phyloP scores from a whole-genome alignment of 371 early-diverging fungal genomes.

The Apophysomyces trapeziformis region DNA sequence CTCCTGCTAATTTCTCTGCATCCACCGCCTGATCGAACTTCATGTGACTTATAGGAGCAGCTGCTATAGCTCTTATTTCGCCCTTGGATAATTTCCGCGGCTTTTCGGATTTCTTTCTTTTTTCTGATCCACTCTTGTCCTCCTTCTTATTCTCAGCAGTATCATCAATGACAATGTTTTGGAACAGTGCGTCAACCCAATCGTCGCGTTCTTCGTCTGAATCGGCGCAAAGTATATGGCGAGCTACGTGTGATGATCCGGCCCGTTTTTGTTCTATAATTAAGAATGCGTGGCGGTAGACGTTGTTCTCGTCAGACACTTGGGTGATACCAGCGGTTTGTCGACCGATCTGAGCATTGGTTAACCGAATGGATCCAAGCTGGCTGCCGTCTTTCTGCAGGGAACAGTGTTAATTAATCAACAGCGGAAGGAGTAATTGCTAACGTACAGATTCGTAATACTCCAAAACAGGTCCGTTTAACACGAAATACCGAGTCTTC shows the following conservation, averaged over 20 bases:
- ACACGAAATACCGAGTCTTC: slow-evolving; percentile 84
- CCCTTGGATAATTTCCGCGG: slow-evolving; percentile 47
- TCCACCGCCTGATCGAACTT: slow-evolving; percentile 31
- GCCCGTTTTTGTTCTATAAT: slow-evolving; percentile 73
- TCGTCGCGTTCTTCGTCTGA: slow-evolving; percentile 88
- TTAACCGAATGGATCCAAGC: slow-evolving; percentile 55
- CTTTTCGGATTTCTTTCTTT: slow-evolving; percentile 31
- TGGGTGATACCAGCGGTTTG: slow-evolving; percentile 41
- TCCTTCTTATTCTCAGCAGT: neutral
- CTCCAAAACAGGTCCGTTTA: slow-evolving; percentile 65
- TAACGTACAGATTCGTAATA: slow-evolving; percentile 73
- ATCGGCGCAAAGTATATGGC: slow-evolving; percentile 88
- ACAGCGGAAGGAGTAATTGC: neutral
- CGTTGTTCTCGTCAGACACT: slow-evolving; percentile 40
- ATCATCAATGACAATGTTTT: slow-evolving; percentile 50
- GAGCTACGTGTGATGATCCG: slow-evolving; percentile 61
- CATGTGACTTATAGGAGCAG: slow-evolving; percentile 37
- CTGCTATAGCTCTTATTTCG: slow-evolving; percentile 38
- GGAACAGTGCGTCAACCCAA: slow-evolving; percentile 78
- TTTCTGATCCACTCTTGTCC: neutral
- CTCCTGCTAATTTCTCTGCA: slow-evolving; percentile 25
- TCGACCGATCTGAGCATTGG: slow-evolving; percentile 50
- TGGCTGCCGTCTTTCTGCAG: slow-evolving; percentile 66
- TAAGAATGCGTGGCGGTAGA: slow-evolving; percentile 80
- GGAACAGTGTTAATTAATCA: neutral